Percentiles rank a stretch among this genome's conserved stretches.
These are phyloP conservation scores for Limnomonas spitsbergensis DNA, from an alignment of 139 green algal species.

Conservation along the genomic window DNA sequence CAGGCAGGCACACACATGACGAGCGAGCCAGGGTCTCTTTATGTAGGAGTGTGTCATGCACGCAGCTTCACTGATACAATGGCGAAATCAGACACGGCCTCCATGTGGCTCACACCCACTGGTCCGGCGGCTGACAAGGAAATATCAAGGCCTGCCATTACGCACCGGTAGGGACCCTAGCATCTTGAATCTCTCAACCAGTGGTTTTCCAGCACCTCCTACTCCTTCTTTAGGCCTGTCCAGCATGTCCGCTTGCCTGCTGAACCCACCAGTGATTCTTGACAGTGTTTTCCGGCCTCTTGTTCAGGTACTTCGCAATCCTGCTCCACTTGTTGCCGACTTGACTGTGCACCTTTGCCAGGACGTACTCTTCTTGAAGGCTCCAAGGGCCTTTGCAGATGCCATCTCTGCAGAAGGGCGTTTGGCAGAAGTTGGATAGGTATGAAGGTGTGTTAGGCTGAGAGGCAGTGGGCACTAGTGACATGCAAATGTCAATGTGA, in stretches of 20 bases:
- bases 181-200: not conserved
- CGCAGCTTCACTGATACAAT: no score
- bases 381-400: conserved; percentile 32
- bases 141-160: no score
- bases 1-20: no score
- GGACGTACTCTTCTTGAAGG: conserved; percentile 31
- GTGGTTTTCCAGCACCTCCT: not conserved
- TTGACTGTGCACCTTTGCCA: conserved; percentile 49
- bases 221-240: not conserved
- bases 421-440: not conserved
- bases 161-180: not conserved
- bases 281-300: conserved; percentile 85
- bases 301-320: conserved; percentile 67
- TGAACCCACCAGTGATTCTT: conserved; percentile 82
- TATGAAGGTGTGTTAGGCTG: no score
- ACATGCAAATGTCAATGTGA: no score
- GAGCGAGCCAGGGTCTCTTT: no score
- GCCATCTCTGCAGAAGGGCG: not conserved
- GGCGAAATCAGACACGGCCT: no score
- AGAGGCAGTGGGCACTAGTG: no score
- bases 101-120: no score
- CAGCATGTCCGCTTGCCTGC: not conserved
- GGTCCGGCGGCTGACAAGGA: no score
- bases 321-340: conserved; percentile 77
- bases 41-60: no score